Percentiles rank a stretch among this genome's conserved stretches.
These are phyloP conservation scores for Diphasiastrum complanatum DNA, from an alignment of 83 land plant genomes.

Conservation along the genomic window DNA sequence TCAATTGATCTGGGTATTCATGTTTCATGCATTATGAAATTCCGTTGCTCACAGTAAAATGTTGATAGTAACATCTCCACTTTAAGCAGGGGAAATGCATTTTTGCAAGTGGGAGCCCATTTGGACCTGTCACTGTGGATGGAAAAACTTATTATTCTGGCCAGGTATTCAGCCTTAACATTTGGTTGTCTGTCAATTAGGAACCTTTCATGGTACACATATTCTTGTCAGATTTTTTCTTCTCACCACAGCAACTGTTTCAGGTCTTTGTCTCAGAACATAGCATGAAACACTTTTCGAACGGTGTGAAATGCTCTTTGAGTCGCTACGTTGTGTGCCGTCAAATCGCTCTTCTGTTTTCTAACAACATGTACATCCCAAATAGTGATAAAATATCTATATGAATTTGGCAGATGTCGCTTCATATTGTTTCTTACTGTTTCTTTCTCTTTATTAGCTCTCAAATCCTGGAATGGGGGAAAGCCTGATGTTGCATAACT, in stretches of 20 bases:
- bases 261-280: background rate
- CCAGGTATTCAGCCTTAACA: constrained; percentile 42
- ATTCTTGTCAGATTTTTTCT: background rate
- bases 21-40: background rate
- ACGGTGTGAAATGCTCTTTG: too few species aligned
- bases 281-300: too few species aligned
- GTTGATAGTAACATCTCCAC: background rate
- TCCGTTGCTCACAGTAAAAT: background rate
- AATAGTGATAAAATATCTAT: too few species aligned
- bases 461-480: too few species aligned
- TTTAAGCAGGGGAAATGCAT: constrained; percentile 69
- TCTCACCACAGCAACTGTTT: background rate
- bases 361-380: too few species aligned
- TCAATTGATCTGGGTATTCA: background rate
- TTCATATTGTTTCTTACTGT: too few species aligned
- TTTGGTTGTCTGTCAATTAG: background rate
- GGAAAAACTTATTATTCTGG: constrained; percentile 65
- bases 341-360: too few species aligned
- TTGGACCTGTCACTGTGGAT: constrained; percentile 67
- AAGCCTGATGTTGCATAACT: too few species aligned
- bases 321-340: too few species aligned
- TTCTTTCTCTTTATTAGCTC: too few species aligned
- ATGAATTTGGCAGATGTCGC: too few species aligned
- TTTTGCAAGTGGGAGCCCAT: constrained; percentile 97
- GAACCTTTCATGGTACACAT: background rate